Conservation (phyloP, 2,329 filamentous ascomycete genomes). For the Lasiodiplodia gonubiensis region DNA sequence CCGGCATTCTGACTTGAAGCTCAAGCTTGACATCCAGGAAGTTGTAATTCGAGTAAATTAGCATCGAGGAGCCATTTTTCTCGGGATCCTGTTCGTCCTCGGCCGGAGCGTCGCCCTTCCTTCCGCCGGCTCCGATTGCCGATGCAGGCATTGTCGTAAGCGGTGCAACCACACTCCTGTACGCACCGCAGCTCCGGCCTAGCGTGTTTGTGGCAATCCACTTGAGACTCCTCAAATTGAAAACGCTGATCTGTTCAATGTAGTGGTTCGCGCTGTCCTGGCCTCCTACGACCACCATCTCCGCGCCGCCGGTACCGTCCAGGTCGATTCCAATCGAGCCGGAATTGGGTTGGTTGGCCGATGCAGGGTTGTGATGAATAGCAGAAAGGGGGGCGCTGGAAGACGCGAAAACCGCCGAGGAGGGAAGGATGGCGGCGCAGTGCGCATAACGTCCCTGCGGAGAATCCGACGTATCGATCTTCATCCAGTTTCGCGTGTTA, state of each 20-base stretch:
- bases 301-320: slow-evolving; percentile 88
- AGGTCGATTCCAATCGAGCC: slow-evolving; percentile 86
- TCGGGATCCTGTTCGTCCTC: slow-evolving; percentile 44
- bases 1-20: slow-evolving; percentile 82
- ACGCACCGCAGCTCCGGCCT: slow-evolving; percentile 92
- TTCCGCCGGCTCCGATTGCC: slow-evolving; percentile 67
- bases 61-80: slow-evolving; percentile 67
- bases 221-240: slow-evolving; percentile 91
- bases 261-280: slow-evolving; percentile 99
- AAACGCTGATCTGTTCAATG: slow-evolving; percentile 98
- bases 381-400: slow-evolving; percentile 82
- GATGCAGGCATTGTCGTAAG: slow-evolving; percentile 69
- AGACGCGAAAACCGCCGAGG: slow-evolving; percentile 84
- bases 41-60: slow-evolving; percentile 99
- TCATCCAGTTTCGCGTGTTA: slow-evolving; percentile 80
- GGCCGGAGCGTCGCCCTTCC: slow-evolving; percentile 35
- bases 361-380: slow-evolving; percentile 85
- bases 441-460: slow-evolving; percentile 96
- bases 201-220: slow-evolving; percentile 91
- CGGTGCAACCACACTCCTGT: slow-evolving; percentile 91
- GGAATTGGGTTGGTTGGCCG: slow-evolving; percentile 76
- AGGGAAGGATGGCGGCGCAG: slow-evolving; percentile 90
- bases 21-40: slow-evolving; percentile 97
- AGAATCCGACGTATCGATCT: slow-evolving; percentile 76
- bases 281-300: slow-evolving; percentile 96